Evolutionary conservation across 495 filamentous ascomycete genomes (phyloP), one percentile per base, ranked within the genome.

Genomic region (Xylaria sp.): DNA sequence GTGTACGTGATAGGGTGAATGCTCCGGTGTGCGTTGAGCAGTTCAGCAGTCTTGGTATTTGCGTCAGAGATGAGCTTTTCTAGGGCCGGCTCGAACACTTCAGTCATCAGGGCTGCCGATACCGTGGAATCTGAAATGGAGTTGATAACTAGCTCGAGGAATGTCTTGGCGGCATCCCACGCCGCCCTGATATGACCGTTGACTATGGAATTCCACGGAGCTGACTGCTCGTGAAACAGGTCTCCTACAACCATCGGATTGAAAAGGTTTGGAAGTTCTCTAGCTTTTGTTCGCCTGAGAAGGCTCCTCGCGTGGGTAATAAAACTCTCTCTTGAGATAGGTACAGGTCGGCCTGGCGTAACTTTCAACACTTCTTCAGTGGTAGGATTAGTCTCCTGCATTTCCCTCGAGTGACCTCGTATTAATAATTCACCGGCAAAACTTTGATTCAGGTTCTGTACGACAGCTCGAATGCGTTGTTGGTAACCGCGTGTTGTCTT

Each of bases 381-480:
- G n/a, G n/a, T n/a, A n/a, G n/a, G n/a, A n/a, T n/a, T n/a, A n/a
- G n/a, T 73, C 19, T 26, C 50, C 0, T 26, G 21, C 50, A 57
- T 33, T 31, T 57, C 8, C 26, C 52, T 8, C 4, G 24, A 31
- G 52, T 57, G 52, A 33, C 52, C 52, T 5, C 7, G 5, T 57
- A 3, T 57, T 33, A 57, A 29, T 0, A 93, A 86, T 0, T 83
- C 74, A 14, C 85, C 78, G 0, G 87, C 84, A 63, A 93, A 93
- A 0, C 82, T 77, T n/a, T 77, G 76, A 68, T 88, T 89, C 24
- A 88, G 72, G 41, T 88, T 84, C 46, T 91, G 88, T 26, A 92
- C 78, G 0, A 87, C 77, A 0, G 91, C 90, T 12, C 92, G 85
- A 9, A 93, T 79, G 12, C 88, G 87, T 68, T 88, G 86, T 43